phyloP scores from a whole-genome alignment of 768 basidiomycete species.

The Auricularia heimuer region DNA sequence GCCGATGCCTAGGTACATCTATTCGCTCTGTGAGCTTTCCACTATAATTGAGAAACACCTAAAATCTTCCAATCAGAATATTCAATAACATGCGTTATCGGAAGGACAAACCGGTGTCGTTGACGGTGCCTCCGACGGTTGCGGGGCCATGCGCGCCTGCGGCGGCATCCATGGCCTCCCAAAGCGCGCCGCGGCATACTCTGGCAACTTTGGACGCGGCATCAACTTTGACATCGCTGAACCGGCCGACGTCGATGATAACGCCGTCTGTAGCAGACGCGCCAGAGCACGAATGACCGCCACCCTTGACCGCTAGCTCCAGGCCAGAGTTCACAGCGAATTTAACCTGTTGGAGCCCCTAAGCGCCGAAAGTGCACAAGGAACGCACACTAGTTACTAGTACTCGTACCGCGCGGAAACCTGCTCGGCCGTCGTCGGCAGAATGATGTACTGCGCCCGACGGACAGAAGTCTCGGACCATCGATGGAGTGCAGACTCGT shows the following conservation, averaged over 20 bases:
- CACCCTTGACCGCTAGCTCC: constrained; percentile 9
- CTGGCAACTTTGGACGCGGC: background rate
- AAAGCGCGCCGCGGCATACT: constrained; percentile 8
- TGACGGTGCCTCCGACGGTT: constrained; percentile 8
- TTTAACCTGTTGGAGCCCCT: background rate
- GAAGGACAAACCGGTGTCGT: constrained; percentile 7
- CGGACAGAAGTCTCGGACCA: background rate
- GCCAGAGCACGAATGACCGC: constrained; percentile 7
- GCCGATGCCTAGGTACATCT: background rate
- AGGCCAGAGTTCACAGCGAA: background rate
- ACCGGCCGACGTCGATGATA: constrained; percentile 5
- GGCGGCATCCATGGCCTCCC: constrained; percentile 8
- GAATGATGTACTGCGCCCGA: constrained; percentile 4
- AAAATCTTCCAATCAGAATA: background rate
- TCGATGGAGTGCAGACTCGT: background rate
- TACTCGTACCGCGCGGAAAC: constrained; percentile 11
- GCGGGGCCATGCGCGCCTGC: constrained; percentile 10
- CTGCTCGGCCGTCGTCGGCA: constrained; percentile 14
- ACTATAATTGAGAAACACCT: constrained; percentile 1
- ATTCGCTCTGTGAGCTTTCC: background rate
- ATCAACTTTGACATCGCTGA: constrained; percentile 4
- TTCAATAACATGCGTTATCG: too few species aligned
- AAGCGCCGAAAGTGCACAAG: too few species aligned
- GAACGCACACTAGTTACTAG: too few species aligned
- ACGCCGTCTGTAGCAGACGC: constrained; percentile 7